Percentiles rank a stretch among this genome's conserved stretches.
phyloP scores from a whole-genome alignment of 768 basidiomycete genomes.

The Auriscalpium microsporum region DNA sequence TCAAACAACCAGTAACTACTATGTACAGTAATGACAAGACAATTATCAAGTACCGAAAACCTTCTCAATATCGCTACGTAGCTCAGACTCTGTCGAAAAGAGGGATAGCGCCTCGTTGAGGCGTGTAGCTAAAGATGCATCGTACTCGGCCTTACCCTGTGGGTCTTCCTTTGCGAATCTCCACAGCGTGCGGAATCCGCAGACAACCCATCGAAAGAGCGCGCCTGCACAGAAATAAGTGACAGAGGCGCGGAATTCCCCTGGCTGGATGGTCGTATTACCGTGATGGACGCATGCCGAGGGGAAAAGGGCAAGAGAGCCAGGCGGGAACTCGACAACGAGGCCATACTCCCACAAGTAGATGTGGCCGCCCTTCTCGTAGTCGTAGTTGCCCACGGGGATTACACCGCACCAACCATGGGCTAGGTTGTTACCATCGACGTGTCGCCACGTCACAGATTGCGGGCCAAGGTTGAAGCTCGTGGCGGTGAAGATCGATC shows the following conservation, averaged over 20 bases:
- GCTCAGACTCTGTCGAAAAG: neutral
- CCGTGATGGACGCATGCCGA: neutral
- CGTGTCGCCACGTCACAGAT: conserved; percentile 14
- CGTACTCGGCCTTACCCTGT: neutral
- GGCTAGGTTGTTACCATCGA: conserved; percentile 24
- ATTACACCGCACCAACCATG: conserved; percentile 27
- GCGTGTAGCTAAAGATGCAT: neutral
- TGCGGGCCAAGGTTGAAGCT: conserved; percentile 26
- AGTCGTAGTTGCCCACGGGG: conserved; percentile 23
- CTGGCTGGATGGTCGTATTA: neutral
- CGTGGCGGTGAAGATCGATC: conserved; percentile 20
- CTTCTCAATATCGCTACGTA: neutral
- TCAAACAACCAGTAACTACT: too few relatives aligned
- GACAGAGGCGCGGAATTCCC: neutral
- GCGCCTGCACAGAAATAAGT: neutral
- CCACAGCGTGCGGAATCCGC: neutral
- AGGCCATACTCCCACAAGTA: conserved; percentile 23
- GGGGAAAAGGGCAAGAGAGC: neutral
- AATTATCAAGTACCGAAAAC: neutral
- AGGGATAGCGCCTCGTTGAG: neutral
- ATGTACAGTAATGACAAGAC: too few relatives aligned
- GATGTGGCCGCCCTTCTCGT: conserved; percentile 24
- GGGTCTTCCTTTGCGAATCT: neutral
- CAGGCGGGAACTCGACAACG: conserved; percentile 2
- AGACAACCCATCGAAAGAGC: neutral